These are phyloP conservation scores for Leccinum subgranulosum DNA, from an alignment of 768 basidiomycete species.

Conservation along the genomic window DNA sequence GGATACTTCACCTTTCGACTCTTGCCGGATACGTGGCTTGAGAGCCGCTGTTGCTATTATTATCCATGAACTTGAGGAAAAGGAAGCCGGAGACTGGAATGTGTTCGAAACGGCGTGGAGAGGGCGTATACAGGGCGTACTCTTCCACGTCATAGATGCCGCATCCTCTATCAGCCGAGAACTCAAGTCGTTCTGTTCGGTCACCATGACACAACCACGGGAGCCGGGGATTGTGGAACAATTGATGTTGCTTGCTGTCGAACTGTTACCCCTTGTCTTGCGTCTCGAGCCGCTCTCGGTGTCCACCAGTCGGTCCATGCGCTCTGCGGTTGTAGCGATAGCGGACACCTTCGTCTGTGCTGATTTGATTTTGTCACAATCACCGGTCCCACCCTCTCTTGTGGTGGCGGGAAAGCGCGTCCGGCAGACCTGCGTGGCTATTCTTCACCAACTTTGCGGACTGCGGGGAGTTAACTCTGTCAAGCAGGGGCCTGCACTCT, in stretches of 20 bases:
- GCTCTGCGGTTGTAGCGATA: slow-evolving; percentile 40
- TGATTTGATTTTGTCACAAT: slow-evolving; percentile 41
- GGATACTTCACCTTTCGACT: slow-evolving; percentile 35
- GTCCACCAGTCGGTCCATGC: slow-evolving; percentile 49
- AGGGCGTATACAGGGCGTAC: slow-evolving; percentile 53
- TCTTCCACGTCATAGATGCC: slow-evolving; percentile 54
- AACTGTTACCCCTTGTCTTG: slow-evolving; percentile 50
- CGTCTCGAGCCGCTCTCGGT: slow-evolving; percentile 46
- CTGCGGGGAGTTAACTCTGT: slow-evolving; percentile 30
- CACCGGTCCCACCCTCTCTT: slow-evolving; percentile 29
- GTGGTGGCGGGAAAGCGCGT: slow-evolving; percentile 34
- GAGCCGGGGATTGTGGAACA: slow-evolving; percentile 46
- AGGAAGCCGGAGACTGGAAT: slow-evolving; percentile 53
- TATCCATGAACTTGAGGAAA: slow-evolving; percentile 45
- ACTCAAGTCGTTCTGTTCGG: slow-evolving; percentile 49
- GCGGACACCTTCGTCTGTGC: slow-evolving; percentile 58
- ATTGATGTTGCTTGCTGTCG: slow-evolving; percentile 52
- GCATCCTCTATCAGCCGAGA: slow-evolving; percentile 49
- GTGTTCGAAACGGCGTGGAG: slow-evolving; percentile 59
- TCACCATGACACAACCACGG: slow-evolving; percentile 34
- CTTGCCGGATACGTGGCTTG: slow-evolving; percentile 52
- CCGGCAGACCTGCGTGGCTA: slow-evolving; percentile 49
- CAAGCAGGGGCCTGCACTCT: slow-evolving; percentile 44
- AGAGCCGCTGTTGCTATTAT: slow-evolving; percentile 64
- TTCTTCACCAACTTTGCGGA: slow-evolving; percentile 40